These are phyloP conservation scores for Austroboletus niveus DNA, from an alignment of 1,284 basidiomycete species.

Conservation along the genomic window DNA sequence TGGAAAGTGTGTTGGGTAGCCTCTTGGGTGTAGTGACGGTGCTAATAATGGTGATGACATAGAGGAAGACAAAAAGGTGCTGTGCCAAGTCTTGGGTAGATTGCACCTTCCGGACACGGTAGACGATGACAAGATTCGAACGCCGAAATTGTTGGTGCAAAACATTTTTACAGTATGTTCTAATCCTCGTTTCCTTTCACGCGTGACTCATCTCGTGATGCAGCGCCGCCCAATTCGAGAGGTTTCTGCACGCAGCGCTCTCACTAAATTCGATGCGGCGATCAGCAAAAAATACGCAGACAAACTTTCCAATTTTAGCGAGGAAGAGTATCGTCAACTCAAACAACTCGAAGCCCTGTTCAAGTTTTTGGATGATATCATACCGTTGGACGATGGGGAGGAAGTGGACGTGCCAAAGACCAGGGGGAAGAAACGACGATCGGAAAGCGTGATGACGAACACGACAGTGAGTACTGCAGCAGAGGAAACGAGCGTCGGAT, in stretches of 20 bases:
- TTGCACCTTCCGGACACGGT: constrained; percentile 71
- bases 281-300: constrained; percentile 72
- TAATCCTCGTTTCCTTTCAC: neutral
- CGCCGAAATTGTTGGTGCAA: constrained; percentile 61
- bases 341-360: constrained; percentile 63
- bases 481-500: constrained; percentile 24
- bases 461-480: constrained; percentile 35
- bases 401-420: constrained; percentile 43
- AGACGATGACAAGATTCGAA: constrained; percentile 66
- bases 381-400: constrained; percentile 55
- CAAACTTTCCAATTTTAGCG: constrained; percentile 69
- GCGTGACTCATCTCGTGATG: too few species aligned
- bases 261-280: constrained; percentile 70
- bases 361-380: constrained; percentile 61
- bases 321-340: constrained; percentile 64
- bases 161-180: constrained; percentile 57
- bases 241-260: constrained; percentile 69
- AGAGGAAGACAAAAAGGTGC: constrained; percentile 81
- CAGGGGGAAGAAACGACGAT: constrained; percentile 46
- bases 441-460: constrained; percentile 42
- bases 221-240: constrained; percentile 80
- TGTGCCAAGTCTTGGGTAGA: constrained; percentile 80
- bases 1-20: constrained; percentile 39
- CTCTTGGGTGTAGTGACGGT: neutral
- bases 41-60: constrained; percentile 1